These are phyloP conservation scores for Pharnaceum exiguum DNA, from an alignment of 148 eudicot species.

Conservation along the genomic window DNA sequence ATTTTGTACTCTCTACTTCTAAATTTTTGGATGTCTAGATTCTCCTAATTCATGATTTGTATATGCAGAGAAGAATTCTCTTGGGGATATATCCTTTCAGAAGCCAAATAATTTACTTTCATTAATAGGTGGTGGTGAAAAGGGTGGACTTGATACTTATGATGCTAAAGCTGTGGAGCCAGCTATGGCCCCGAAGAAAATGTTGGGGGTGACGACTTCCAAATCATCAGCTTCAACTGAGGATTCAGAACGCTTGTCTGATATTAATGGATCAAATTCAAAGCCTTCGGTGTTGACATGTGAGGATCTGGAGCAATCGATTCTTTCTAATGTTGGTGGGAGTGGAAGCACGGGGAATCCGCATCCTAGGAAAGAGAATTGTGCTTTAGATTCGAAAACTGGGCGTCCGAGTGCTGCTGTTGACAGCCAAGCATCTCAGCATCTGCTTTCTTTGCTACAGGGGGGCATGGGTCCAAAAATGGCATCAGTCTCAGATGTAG, in stretches of 20 bases:
- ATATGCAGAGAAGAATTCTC: constrained; percentile 41
- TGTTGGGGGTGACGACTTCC: constrained; percentile 17
- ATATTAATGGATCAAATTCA: constrained; percentile 33
- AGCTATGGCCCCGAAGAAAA: constrained; percentile 20
- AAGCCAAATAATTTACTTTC: constrained; percentile 66
- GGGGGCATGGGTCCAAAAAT: constrained; percentile 34
- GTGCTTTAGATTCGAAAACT: constrained; percentile 22
- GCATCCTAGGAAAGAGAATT: constrained; percentile 21
- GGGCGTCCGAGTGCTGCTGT: constrained; percentile 29
- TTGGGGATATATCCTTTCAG: constrained; percentile 31
- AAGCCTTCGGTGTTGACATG: constrained; percentile 78
- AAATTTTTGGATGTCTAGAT: too few relatives aligned
- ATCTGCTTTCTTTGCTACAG: constrained; percentile 80
- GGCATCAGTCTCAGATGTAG: constrained; percentile 15
- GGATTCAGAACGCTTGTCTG: constrained; percentile 27
- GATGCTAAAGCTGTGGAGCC: constrained; percentile 19
- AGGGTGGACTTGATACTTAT: constrained; percentile 33
- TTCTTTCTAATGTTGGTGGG: constrained; percentile 59
- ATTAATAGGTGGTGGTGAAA: constrained; percentile 66
- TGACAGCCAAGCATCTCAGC: constrained; percentile 64
- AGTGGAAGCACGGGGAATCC: constrained; percentile 29
- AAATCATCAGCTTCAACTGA: constrained; percentile 31
- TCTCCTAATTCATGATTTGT: neutral
- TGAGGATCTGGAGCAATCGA: constrained; percentile 92
- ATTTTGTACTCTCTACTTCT: neutral